Evolutionary conservation across 768 basidiomycete species (phyloP), one percentile per base, ranked within the genome.

Genomic region (Lepiota brunneoincarnata): DNA sequence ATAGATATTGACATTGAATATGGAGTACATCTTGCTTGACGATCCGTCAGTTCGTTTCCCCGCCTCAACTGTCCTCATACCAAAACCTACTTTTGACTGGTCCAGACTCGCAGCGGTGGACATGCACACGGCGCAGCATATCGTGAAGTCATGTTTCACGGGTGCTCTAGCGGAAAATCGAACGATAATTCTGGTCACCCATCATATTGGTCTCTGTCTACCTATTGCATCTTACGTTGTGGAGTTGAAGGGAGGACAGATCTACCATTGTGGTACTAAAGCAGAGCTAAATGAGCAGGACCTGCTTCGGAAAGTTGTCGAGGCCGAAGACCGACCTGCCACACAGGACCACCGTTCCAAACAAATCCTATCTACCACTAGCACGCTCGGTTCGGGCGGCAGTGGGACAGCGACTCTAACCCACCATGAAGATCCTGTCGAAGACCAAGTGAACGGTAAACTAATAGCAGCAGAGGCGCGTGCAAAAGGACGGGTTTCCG

Each of bases 161-260:
- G 85, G 91, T 6, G 67, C 75, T 1, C 73, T 93, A 14, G 80
- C 86, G 56, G 68, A 70, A 14, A 78, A 75, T 47, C 75, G 91
- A 14, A 93, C 91, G 0, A 78, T 93, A 58, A 77, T 93, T 54
- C 77, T 95, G 15, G 89, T 93, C 49, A 93, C 91, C 0, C 92
- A 95, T 64, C 89, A 92, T 62, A 81, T 90, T 53, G 77, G 75
- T 31, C 75, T 93, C 5, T 89, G 88, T 61, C 73, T 89, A 0
- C 85, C 88, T 0, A 70, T 77, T 15, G 83, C 90, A 0, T 70
- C 80, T 1, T 87, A 88, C 67, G 74, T 91, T 7, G 75, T 93
- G 17, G 83, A 86, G 61, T 67, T 89, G 9, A 71, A 72, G 1
- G 64, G 72, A 14, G 87, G 87, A 0, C 58, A 59, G 10, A 64